Evolutionary conservation across 2,329 filamentous ascomycete species (phyloP).

Genomic region (Botrytis hyacinthi): DNA sequence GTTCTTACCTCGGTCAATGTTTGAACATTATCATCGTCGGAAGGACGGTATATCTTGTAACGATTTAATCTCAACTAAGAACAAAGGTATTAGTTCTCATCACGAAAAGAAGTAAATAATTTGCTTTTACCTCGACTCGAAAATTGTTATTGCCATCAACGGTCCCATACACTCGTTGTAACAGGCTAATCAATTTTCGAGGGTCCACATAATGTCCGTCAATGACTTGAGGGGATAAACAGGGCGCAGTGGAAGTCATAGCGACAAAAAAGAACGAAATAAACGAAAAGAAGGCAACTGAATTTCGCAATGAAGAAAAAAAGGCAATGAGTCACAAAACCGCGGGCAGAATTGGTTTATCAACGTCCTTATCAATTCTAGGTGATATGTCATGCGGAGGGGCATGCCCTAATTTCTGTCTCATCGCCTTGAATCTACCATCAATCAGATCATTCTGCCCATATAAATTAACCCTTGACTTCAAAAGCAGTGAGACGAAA

Average conservation of each 20-base stretch:
- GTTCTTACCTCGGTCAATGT: neutral
- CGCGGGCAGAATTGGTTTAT: too few species aligned
- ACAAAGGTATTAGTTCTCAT: neutral
- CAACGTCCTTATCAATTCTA: too few species aligned
- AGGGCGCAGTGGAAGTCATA: neutral
- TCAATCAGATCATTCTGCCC: too few species aligned
- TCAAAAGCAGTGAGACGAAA: too few species aligned
- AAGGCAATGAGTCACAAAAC: too few species aligned
- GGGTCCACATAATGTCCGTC: constrained; percentile 30
- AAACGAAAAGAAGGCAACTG: too few species aligned
- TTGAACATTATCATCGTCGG: neutral
- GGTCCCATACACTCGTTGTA: constrained; percentile 27
- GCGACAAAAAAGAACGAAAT: too few species aligned
- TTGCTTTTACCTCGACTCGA: constrained; percentile 25
- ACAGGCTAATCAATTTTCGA: constrained; percentile 25
- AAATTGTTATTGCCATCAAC: constrained; percentile 30
- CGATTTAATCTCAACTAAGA: constrained; percentile 28
- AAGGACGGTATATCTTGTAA: constrained; percentile 26
- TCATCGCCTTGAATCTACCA: too few species aligned
- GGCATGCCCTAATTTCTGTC: too few species aligned
- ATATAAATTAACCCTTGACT: too few species aligned
- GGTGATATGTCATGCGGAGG: too few species aligned
- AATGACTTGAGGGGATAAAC: constrained; percentile 25
- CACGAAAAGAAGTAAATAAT: neutral
- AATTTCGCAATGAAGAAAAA: too few species aligned